Evolutionary conservation across 768 basidiomycete genomes (phyloP).

Genomic region (Boletellus emodensis): DNA sequence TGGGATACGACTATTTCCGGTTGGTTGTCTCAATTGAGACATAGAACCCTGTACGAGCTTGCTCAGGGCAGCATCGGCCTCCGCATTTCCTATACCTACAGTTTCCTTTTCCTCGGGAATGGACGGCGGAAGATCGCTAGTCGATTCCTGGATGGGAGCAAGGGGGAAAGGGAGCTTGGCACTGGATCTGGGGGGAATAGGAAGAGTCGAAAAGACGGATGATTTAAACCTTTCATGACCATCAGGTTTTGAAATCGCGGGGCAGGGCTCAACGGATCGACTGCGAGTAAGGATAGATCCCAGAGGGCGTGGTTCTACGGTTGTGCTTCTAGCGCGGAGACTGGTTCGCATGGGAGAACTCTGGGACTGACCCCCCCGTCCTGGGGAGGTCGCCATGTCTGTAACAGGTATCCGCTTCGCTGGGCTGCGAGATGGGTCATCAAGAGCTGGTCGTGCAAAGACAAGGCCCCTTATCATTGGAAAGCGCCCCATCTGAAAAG

Average conservation of each 20-base stretch:
- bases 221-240: constrained; percentile 15
- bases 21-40: constrained; percentile 46
- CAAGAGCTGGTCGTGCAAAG: constrained; percentile 39
- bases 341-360: constrained; percentile 16
- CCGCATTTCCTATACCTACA: not conserved
- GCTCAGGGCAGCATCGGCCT: constrained; percentile 12
- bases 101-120: constrained; percentile 33
- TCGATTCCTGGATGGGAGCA: constrained; percentile 16
- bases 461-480: constrained; percentile 24
- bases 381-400: constrained; percentile 27
- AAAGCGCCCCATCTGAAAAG: constrained; percentile 14
- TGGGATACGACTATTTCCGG: constrained; percentile 54
- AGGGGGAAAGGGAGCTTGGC: constrained; percentile 30
- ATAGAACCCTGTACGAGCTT: constrained; percentile 30
- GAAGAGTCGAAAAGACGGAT: constrained; percentile 18
- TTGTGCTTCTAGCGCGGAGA: constrained; percentile 30
- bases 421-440: constrained; percentile 36
- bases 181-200: constrained; percentile 4
- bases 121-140: constrained; percentile 20
- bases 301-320: constrained; percentile 33
- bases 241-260: constrained; percentile 4
- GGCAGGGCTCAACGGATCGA: constrained; percentile 29
- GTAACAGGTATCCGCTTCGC: constrained; percentile 32
- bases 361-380: constrained; percentile 6
- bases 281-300: constrained; percentile 17